Percentiles rank a stretch among this genome's conserved stretches.
Evolutionary conservation across 768 basidiomycete genomes (phyloP).

Genomic region (Daedaleopsis sinensis): DNA sequence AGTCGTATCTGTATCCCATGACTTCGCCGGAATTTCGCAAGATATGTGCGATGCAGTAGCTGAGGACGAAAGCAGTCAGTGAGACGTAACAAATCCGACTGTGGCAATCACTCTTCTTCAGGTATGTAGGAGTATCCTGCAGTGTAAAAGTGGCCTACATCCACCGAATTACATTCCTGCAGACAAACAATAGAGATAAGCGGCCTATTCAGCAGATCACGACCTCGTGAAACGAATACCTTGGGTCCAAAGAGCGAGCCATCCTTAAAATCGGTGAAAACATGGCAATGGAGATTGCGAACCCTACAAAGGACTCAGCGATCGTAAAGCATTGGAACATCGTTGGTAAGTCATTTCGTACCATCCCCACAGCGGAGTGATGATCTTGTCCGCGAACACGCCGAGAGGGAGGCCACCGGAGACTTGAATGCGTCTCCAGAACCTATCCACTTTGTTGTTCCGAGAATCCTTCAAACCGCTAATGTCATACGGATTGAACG

Average conservation of each 20-base stretch:
- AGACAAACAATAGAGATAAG: neutral
- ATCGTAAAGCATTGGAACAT: neutral
- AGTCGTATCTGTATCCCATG: no score
- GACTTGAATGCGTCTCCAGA: slow-evolving; percentile 3
- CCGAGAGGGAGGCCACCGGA: slow-evolving; percentile 7
- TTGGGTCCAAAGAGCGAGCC: slow-evolving; percentile 12
- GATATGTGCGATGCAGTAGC: neutral
- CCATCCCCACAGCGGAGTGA: slow-evolving; percentile 13
- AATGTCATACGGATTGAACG: neutral
- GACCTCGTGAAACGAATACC: neutral
- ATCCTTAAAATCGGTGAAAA: slow-evolving; percentile 8
- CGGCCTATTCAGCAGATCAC: neutral
- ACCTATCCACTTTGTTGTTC: neutral
- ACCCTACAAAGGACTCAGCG: neutral
- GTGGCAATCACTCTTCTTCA: slow-evolving; percentile 5
- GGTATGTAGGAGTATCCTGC: slow-evolving; percentile 11
- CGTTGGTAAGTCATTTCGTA: neutral
- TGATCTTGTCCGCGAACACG: slow-evolving; percentile 15
- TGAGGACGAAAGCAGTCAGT: neutral
- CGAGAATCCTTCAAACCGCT: neutral
- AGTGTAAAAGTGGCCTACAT: slow-evolving; percentile 12
- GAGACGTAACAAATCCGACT: neutral
- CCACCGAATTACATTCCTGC: slow-evolving; percentile 3
- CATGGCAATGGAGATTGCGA: slow-evolving; percentile 10
- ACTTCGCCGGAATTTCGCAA: neutral